These are phyloP conservation scores for Metarhizium anisopliae DNA, from an alignment of 2,329 filamentous ascomycete genomes.

Conservation along the genomic window DNA sequence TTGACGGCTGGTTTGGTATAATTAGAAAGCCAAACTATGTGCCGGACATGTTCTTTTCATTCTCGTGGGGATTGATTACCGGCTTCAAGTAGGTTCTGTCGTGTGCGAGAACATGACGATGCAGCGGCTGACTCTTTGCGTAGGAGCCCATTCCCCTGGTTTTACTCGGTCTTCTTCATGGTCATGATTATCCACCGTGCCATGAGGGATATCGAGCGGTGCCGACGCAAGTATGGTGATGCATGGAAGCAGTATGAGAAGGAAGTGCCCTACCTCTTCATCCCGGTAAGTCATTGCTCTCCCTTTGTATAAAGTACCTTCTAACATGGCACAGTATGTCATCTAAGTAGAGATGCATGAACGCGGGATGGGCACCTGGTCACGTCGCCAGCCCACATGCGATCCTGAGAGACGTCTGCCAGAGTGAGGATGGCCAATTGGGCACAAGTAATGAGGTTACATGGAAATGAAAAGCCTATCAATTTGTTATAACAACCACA, in stretches of 20 bases:
- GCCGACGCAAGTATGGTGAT: slow-evolving; percentile 69
- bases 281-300: slow-evolving; percentile 43
- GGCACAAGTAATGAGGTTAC: too few species aligned
- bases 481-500: too few species aligned
- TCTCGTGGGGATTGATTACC: slow-evolving; percentile 39
- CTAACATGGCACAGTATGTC: background rate
- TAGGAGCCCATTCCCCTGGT: slow-evolving; percentile 74
- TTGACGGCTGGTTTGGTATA: slow-evolving; percentile 73
- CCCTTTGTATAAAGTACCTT: background rate
- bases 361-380: too few species aligned
- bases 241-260: slow-evolving; percentile 72
- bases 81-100: slow-evolving; percentile 28
- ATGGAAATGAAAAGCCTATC: too few species aligned
- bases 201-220: slow-evolving; percentile 64
- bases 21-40: slow-evolving; percentile 54
- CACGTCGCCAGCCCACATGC: too few species aligned
- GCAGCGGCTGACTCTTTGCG: background rate
- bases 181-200: slow-evolving; percentile 75
- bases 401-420: too few species aligned
- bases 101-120: background rate
- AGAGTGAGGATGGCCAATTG: too few species aligned
- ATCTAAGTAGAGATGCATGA: background rate
- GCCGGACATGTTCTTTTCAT: slow-evolving; percentile 36
- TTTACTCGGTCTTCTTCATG: slow-evolving; percentile 75
- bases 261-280: slow-evolving; percentile 72